Evolutionary conservation across 2,329 filamentous ascomycete species (phyloP).

Genomic region (Pseudocercospora crystallina): DNA sequence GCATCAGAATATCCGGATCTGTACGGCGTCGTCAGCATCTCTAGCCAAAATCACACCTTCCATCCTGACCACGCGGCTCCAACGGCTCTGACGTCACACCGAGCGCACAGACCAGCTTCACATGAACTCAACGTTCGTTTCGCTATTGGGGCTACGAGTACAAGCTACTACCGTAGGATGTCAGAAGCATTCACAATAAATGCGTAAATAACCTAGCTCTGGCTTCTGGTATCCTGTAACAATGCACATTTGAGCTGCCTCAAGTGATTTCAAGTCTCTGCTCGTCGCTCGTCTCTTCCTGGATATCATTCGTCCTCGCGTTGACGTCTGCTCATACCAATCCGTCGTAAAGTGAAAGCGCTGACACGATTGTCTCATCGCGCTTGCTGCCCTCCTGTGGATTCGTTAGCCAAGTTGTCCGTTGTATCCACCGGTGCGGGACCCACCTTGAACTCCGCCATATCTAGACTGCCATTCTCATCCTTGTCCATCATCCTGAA

Average conservation of each 20-base stretch:
- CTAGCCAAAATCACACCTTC: no score
- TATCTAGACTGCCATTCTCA: constrained; percentile 94
- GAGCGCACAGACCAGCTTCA: no score
- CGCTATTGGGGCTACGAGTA: no score
- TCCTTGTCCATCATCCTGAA: constrained; percentile 99
- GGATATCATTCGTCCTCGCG: no score
- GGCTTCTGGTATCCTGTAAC: not conserved
- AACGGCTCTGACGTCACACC: no score
- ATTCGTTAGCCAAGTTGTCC: not conserved
- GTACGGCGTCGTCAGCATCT: no score
- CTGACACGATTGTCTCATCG: constrained; percentile 97
- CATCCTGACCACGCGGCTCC: no score
- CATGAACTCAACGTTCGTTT: no score
- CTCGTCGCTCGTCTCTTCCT: not conserved
- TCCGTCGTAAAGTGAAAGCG: constrained; percentile 92
- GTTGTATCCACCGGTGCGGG: not conserved
- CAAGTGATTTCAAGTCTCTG: not conserved
- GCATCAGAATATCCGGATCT: no score
- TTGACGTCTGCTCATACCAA: constrained; percentile 56
- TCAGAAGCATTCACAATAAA: no score
- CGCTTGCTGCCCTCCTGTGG: constrained; percentile 84
- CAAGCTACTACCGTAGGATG: no score
- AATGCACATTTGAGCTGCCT: not conserved
- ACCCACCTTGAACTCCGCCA: constrained; percentile 83
- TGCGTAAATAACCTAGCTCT: not conserved